Percentiles rank a stretch among this genome's conserved stretches.
phyloP scores from a whole-genome alignment of 129 eudicot genomes.

The Rutidosis leptorrhynchoides region DNA sequence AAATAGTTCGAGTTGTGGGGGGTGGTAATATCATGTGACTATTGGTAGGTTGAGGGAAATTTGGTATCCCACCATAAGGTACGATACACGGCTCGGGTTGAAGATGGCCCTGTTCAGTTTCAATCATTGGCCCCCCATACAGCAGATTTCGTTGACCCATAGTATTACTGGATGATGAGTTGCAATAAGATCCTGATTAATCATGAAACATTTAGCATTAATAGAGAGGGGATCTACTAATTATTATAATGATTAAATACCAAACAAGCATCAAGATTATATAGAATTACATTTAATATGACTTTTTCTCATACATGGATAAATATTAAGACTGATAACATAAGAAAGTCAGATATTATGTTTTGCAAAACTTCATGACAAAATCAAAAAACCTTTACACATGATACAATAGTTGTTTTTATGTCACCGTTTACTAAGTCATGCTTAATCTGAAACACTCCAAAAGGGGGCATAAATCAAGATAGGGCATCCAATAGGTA shows the following conservation, averaged over 20 bases:
- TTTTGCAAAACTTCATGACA: background rate
- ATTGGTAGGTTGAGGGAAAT: conserved; percentile 53
- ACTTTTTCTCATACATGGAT: background rate
- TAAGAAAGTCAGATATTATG: background rate
- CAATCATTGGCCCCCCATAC: conserved; percentile 54
- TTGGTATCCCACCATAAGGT: conserved; percentile 46
- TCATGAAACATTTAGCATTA: conserved; percentile 6
- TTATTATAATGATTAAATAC: background rate
- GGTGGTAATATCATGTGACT: conserved; percentile 46
- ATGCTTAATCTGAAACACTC: background rate
- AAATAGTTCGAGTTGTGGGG: conserved; percentile 41
- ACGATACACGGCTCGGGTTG: conserved; percentile 57
- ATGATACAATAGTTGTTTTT: background rate
- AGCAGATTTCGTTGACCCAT: conserved; percentile 76
- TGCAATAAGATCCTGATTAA: conserved; percentile 42
- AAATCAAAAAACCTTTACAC: background rate
- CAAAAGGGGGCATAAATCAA: background rate
- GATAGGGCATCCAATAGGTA: background rate
- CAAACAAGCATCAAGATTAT: background rate
- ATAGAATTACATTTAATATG: background rate
- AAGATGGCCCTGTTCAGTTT: conserved; percentile 48
- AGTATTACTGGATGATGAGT: conserved; percentile 20
- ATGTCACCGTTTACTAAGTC: background rate
- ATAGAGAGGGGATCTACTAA: background rate
- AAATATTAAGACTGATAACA: background rate